phyloP scores from a whole-genome alignment of 305 asterid genomes.

The Lippia alba region DNA sequence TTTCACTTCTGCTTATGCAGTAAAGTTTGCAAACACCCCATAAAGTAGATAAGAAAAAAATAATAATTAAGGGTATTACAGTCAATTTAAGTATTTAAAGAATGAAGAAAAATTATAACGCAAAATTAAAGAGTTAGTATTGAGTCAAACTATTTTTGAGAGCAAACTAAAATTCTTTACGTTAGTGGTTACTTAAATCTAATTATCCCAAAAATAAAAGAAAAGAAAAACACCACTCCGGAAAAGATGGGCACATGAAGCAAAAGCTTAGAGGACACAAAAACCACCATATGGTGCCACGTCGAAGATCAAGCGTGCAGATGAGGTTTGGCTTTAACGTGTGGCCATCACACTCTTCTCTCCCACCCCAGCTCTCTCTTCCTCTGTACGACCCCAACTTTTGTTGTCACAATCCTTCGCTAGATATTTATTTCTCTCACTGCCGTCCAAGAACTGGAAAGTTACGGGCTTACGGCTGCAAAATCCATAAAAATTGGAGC shows the following conservation, averaged over 20 bases:
- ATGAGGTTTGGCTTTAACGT: constrained; percentile 72
- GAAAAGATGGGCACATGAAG: neutral
- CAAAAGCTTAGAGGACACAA: neutral
- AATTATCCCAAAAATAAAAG: too few species aligned
- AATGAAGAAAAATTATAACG: too few species aligned
- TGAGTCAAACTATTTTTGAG: too few species aligned
- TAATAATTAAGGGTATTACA: too few species aligned
- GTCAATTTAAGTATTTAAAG: too few species aligned
- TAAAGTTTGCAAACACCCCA: too few species aligned
- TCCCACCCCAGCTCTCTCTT: constrained; percentile 1
- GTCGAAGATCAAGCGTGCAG: constrained; percentile 49
- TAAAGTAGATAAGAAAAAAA: too few species aligned
- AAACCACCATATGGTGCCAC: constrained; percentile 42
- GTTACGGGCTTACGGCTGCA: neutral
- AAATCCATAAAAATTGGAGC: constrained; percentile 19
- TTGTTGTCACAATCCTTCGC: constrained; percentile 12
- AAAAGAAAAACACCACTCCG: too few species aligned
- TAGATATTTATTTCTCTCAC: constrained; percentile 38
- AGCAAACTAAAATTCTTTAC: too few species aligned
- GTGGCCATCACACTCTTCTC: constrained; percentile 72
- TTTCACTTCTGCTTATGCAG: too few species aligned
- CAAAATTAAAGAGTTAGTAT: too few species aligned
- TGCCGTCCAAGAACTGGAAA: neutral
- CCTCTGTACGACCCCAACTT: constrained; percentile 9
- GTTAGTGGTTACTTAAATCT: too few species aligned